These are phyloP conservation scores for Neophaeococcomyces mojaviensis DNA, from an alignment of 2,329 filamentous ascomycete species.

Conservation along the genomic window DNA sequence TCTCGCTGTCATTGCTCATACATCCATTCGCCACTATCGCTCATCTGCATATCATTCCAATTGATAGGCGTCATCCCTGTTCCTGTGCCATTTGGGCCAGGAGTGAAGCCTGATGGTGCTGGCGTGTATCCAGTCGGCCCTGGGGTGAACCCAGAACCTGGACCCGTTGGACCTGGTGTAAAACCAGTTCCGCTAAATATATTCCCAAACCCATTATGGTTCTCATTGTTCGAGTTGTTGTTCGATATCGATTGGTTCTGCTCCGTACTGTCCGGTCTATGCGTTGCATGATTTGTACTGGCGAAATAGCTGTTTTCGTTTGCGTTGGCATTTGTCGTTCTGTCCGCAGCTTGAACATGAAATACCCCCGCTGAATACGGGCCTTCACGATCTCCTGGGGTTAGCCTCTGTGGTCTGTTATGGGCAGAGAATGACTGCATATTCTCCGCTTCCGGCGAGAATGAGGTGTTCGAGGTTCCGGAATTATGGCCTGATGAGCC, in stretches of 20 bases:
- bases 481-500: conserved; percentile 12
- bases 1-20: conserved; percentile 5
- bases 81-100: conserved; percentile 8
- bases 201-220: conserved; percentile 3
- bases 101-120: conserved; percentile 18
- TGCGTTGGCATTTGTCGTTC: not conserved
- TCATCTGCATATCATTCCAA: conserved; percentile 17
- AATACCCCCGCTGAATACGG: not conserved
- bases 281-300: conserved; percentile 8
- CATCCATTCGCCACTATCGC: conserved; percentile 20
- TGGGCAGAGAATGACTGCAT: conserved; percentile 2
- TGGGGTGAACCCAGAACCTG: not conserved
- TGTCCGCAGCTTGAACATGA: not conserved
- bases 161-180: conserved; percentile 5
- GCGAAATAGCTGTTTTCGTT: conserved; percentile 1
- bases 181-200: conserved; percentile 7
- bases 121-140: conserved; percentile 18
- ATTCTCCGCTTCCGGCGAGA: conserved; percentile 11
- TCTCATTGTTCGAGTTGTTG: not conserved
- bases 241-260: not conserved
- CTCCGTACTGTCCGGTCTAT: not conserved
- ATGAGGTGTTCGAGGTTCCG: conserved; percentile 15
- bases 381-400: not conserved
- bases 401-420: not conserved
- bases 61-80: conserved; percentile 3